Conservation (phyloP, 2,329 filamentous ascomycete species). For the Aspergillus sclerotialis region DNA sequence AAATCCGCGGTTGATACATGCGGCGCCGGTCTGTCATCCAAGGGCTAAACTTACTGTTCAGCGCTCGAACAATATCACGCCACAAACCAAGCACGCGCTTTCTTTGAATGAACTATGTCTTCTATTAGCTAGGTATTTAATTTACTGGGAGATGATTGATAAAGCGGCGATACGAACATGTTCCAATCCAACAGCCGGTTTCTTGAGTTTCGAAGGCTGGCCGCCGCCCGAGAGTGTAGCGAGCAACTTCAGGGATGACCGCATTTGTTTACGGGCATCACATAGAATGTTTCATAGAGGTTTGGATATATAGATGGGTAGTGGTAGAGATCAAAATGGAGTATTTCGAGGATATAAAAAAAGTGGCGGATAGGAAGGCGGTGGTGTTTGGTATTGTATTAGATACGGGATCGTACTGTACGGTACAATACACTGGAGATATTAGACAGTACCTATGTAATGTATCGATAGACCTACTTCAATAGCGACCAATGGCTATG, state of each 20-base stretch:
- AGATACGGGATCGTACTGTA: conserved; percentile 2
- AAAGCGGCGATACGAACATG: conserved; percentile 33
- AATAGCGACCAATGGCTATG: no score
- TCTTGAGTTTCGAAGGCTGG: conserved; percentile 26
- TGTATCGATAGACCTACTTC: neutral
- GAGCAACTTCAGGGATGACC: conserved; percentile 18
- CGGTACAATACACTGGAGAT: neutral
- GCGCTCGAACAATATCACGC: conserved; percentile 35
- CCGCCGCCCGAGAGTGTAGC: conserved; percentile 21
- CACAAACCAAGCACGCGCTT: conserved; percentile 37
- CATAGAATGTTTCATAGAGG: neutral
- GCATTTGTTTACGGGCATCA: conserved; percentile 18
- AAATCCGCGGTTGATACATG: conserved; percentile 2
- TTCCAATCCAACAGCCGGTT: conserved; percentile 31
- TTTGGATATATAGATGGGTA: no score
- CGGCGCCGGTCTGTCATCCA: no score
- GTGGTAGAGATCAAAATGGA: neutral
- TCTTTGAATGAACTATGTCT: conserved; percentile 35
- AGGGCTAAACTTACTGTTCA: conserved; percentile 26
- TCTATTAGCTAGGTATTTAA: conserved; percentile 4
- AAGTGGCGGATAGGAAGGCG: conserved; percentile 8
- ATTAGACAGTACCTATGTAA: neutral
- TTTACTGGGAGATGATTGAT: no score
- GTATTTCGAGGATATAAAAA: neutral
- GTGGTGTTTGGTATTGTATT: conserved; percentile 1